phyloP scores from a whole-genome alignment of 495 filamentous ascomycete species.

The Trichoderma parareesei region DNA sequence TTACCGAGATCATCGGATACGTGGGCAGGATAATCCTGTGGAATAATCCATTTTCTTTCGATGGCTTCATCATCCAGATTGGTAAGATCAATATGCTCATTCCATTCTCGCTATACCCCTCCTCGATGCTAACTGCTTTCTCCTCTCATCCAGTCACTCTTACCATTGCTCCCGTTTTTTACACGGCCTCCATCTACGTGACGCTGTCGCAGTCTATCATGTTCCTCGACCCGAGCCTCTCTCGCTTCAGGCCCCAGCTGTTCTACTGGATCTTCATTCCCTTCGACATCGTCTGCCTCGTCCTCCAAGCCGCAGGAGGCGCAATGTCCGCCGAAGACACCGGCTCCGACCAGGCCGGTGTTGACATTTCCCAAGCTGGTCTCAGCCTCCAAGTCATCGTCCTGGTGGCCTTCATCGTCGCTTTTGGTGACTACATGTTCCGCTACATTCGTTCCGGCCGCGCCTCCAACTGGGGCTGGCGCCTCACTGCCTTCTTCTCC shows the following conservation, averaged over 20 bases:
- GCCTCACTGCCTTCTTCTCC: conserved; percentile 31
- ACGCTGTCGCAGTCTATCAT: conserved; percentile 38
- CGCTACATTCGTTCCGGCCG: conserved; percentile 21
- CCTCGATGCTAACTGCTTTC: neutral
- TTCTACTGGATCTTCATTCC: conserved; percentile 48
- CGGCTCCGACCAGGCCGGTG: conserved; percentile 24
- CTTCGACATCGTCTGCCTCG: conserved; percentile 41
- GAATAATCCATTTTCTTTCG: conserved; percentile 39
- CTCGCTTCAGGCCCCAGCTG: conserved; percentile 42
- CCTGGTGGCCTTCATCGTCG: conserved; percentile 31
- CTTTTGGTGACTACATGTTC: conserved; percentile 34
- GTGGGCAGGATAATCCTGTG: conserved; percentile 38
- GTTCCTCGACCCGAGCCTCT: conserved; percentile 38
- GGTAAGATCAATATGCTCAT: conserved; percentile 16
- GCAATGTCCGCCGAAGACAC: conserved; percentile 28
- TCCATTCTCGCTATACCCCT: neutral
- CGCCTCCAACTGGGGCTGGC: conserved; percentile 3
- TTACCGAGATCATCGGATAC: conserved; percentile 40
- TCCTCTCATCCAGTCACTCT: conserved; percentile 34
- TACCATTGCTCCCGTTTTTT: conserved; percentile 48
- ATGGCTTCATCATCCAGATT: conserved; percentile 44
- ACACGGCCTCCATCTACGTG: conserved; percentile 52
- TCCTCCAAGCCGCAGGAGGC: conserved; percentile 46
- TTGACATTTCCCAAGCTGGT: conserved; percentile 43
- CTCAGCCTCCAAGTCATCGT: conserved; percentile 39